Conservation (phyloP, 176 grass and related monocot species). For the Triticum turgidum region DNA sequence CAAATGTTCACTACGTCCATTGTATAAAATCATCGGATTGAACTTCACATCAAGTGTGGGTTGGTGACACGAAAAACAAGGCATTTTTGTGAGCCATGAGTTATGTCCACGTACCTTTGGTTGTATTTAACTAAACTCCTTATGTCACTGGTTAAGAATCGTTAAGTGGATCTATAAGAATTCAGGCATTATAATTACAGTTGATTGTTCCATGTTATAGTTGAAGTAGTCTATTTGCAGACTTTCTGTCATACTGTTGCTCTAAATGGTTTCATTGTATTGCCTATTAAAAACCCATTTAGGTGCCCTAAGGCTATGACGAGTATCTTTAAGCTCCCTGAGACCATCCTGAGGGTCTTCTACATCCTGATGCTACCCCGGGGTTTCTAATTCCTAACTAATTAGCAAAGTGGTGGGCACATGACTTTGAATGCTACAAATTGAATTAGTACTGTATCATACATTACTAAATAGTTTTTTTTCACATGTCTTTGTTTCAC, state of each 20-base stretch:
- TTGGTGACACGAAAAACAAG: background rate
- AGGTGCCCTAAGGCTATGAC: background rate
- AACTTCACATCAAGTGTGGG: constrained; percentile 23
- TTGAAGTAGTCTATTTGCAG: constrained; percentile 16
- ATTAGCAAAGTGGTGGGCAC: background rate
- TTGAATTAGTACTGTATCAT: background rate
- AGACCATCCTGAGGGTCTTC: background rate
- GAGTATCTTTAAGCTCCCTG: background rate
- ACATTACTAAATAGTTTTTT: background rate
- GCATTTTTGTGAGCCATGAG: background rate
- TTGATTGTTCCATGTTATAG: constrained; percentile 15
- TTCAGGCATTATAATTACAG: background rate
- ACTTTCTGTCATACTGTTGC: constrained; percentile 3
- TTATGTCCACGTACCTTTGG: background rate
- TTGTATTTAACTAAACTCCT: background rate
- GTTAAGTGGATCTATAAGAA: background rate
- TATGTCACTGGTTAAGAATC: background rate
- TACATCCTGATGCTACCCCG: background rate
- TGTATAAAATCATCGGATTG: background rate
- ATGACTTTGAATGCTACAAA: background rate
- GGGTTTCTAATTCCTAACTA: background rate
- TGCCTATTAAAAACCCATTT: background rate
- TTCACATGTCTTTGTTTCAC: background rate
- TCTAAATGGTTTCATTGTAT: constrained; percentile 27
- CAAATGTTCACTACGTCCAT: background rate